Base-by-base conservation (phyloP, 305 asterid species). In the Fraxinus sp. region DNA sequence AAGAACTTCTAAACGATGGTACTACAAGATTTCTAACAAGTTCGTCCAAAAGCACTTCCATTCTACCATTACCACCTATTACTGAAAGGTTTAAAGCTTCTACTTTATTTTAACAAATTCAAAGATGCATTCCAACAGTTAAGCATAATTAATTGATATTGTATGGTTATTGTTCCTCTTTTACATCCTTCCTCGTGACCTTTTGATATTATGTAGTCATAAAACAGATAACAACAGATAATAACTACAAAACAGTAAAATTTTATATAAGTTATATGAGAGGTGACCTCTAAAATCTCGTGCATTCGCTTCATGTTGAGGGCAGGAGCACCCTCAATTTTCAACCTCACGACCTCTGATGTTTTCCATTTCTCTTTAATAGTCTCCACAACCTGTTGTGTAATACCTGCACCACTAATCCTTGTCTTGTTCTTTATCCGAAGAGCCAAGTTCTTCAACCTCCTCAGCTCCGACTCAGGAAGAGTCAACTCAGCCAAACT, bases 231-330 rank as follows among this genome's bases (percentile, higher is more conserved):
- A 85, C 74, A n/a, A 26, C 73, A 26, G 30, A 66, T 3, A 49
- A 82, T 64, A 18, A 32, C 37, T 13, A 75, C 46, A 77, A 44
- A 20, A 81, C 35, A 73, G 82, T 28, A 73, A 33, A 77, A 74
- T 18, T 80, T 8, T 3, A 4, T 4, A 80, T 66, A 36, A 82
- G 77, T 37, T 55, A 8, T 70, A 41, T 28, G 86, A 76, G 68
- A 78, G 39, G 76, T 80, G 84, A 96, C 99, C 97, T 97, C 98
- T 78, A 97, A 85, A 80, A 91, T 93, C 78, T 91, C 98, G 79
- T 97, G 98, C 89, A 92, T 84, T 13, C 97, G 88, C 86, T 78
- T 97, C 99, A 97, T 97, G 87, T 97, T 97, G 80, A 97, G 98
- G 1, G 99, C 98, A 20, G 92, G 95, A 79, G 95, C 82, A 78